Conservation (phyloP, 805 yeast genomes). For the Lipomyces yamadae region DNA sequence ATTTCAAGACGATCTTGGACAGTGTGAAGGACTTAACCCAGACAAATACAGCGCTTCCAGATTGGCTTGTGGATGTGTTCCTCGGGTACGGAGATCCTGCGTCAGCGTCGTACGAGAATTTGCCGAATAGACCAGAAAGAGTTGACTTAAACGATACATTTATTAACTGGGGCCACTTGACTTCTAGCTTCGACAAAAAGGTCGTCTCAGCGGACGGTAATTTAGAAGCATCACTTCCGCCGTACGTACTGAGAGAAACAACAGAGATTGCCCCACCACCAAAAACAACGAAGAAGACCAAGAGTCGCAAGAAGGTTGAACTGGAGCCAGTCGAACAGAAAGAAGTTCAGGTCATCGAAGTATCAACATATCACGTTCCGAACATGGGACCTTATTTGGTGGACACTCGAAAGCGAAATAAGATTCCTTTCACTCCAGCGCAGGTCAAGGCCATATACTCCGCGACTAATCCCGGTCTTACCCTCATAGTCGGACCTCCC, state of each 20-base stretch:
- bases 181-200: conserved; percentile 33
- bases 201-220: conserved; percentile 25
- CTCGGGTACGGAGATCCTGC: conserved; percentile 46
- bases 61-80: conserved; percentile 47
- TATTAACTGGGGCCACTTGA: conserved; percentile 39
- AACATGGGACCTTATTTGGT: conserved; percentile 36
- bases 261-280: background rate
- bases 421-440: conserved; percentile 34
- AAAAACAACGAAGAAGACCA: conserved; percentile 4
- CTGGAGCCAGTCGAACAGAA: conserved; percentile 9
- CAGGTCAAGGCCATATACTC: conserved; percentile 44
- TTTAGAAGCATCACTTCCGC: conserved; percentile 24
- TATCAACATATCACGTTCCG: conserved; percentile 23
- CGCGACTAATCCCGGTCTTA: conserved; percentile 53
- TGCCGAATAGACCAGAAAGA: conserved; percentile 21
- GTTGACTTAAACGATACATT: conserved; percentile 42
- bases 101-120: conserved; percentile 24
- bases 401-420: conserved; percentile 28
- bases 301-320: conserved; percentile 14
- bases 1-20: conserved; percentile 39
- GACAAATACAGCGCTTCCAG: conserved; percentile 40
- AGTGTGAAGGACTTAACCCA: conserved; percentile 20
- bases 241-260: conserved; percentile 22
- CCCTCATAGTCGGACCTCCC: conserved; percentile 76
- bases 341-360: conserved; percentile 24